Conservation (phyloP, 768 basidiomycete species). For the Auricularia cornea region DNA sequence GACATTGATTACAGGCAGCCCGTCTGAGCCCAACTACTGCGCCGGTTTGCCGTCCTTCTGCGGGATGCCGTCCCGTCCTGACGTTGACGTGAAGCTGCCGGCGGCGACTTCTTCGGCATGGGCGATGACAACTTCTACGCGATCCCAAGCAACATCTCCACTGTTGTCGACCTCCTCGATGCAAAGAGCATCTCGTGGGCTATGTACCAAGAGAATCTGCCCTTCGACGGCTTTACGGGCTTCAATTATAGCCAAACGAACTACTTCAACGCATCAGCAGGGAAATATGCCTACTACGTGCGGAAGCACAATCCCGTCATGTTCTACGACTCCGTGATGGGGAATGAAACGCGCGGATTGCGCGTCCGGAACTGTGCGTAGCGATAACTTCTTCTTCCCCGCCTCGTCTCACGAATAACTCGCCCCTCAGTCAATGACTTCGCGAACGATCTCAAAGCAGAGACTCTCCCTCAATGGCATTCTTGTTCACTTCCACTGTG, state of each 20-base stretch:
- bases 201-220: constrained; percentile 53
- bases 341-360: constrained; percentile 29
- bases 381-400: too few species aligned
- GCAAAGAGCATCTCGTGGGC: constrained; percentile 50
- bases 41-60: constrained; percentile 25
- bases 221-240: constrained; percentile 34
- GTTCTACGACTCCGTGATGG: constrained; percentile 41
- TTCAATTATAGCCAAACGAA: constrained; percentile 28
- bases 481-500: too few species aligned
- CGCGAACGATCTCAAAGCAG: constrained; percentile 41
- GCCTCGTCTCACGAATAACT: too few species aligned
- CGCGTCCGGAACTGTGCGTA: constrained; percentile 39
- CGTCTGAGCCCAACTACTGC: constrained; percentile 56
- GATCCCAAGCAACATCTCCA: constrained; percentile 33
- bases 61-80: not conserved
- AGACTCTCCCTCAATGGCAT: constrained; percentile 46
- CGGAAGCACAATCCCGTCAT: constrained; percentile 51
- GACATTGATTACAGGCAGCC: constrained; percentile 43
- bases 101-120: constrained; percentile 49
- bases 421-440: constrained; percentile 40
- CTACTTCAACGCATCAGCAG: constrained; percentile 27
- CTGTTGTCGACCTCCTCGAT: constrained; percentile 53
- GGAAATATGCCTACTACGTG: constrained; percentile 41
- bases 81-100: constrained; percentile 9
- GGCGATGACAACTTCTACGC: constrained; percentile 31